Evolutionary conservation across 306 rosid genomes (phyloP).

Genomic region (Inga leiocalycina): DNA sequence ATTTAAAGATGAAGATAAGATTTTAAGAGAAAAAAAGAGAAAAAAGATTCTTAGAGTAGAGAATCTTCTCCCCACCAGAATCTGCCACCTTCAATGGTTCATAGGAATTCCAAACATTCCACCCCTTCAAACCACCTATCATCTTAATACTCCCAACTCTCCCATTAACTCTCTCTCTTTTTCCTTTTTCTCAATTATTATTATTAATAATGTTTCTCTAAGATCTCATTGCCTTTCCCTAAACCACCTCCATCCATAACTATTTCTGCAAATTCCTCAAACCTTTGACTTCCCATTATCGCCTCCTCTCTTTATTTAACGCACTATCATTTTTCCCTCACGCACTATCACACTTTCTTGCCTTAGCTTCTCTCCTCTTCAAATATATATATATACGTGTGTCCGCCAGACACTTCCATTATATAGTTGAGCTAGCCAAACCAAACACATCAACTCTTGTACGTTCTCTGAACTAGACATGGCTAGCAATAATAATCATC

Average conservation of each 20-base stretch:
- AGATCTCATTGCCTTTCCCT: background rate
- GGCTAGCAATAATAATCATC: conserved; percentile 4
- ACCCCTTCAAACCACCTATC: conserved; percentile 15
- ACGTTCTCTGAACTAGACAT: background rate
- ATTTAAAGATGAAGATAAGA: too few species aligned
- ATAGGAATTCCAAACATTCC: conserved; percentile 14
- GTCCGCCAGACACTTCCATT: background rate
- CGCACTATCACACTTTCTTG: background rate
- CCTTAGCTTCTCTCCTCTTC: conserved; percentile 24
- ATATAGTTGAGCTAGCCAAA: background rate
- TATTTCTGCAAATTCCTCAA: conserved; percentile 18
- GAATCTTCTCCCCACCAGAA: conserved; percentile 16
- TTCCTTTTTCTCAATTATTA: background rate
- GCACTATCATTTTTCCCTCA: background rate
- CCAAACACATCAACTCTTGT: conserved; percentile 9
- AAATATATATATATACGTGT: conserved; percentile 7
- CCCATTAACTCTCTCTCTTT: background rate
- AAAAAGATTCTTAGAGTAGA: too few species aligned
- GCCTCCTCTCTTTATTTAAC: conserved; percentile 24
- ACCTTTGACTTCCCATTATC: conserved; percentile 31
- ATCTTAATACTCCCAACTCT: background rate
- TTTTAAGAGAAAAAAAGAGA: too few species aligned
- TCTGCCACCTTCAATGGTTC: conserved; percentile 41
- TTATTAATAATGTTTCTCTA: background rate
- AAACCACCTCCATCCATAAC: conserved; percentile 1